Base-by-base conservation (phyloP, 192 early-diverging fungal species). In the Coemansia sp. region DNA sequence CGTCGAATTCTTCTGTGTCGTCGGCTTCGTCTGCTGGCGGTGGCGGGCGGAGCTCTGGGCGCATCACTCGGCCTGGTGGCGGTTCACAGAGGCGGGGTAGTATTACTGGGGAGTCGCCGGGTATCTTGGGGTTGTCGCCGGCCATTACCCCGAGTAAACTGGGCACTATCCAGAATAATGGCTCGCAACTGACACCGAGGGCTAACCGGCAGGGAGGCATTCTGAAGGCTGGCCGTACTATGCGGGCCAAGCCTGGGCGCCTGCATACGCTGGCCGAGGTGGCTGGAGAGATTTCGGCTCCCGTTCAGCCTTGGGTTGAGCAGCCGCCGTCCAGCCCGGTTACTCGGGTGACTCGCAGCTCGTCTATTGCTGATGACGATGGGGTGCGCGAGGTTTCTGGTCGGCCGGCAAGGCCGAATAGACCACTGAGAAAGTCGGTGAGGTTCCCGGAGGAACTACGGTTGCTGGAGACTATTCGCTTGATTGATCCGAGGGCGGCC, bases 361-460 rank as follows among this genome's bases (percentile, higher is more conserved):
- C 28, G 31, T 36, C 55, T 2, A 21, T 35, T 20, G 55, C 18
- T 16, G 55, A 58, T 0, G 55, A 58, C 34, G 55, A 58, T 2
- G 39, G 42, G 1, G 21, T 34, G 11, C 45, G 31, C 16, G 36
- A 42, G 36, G 31, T 31, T 31, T 3, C 31, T 31, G 31, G 31
- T 31, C 55, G 10, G 48, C 34, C 14, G 43, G 43, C 39, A 53
- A 61, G 67, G 36, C 57, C 67, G 10, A 43, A 64, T 10, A 16
- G 55, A 5, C 53, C 62, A 11, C 33, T 67, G 2, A 58, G 73
- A 13, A 82, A 82, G 60, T 46, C 58, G 1, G 79, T 82, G 38
- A 62, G 74, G 50, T 82, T 82, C 33, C 79, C 79, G 0, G 79
- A 76, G 35, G 74, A 82, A 42, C 45, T 59, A 51, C 62, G 70